Percentiles rank a stretch among this genome's conserved stretches.
These are phyloP conservation scores for Cryptococcus amylolentus DNA, from an alignment of 1,284 basidiomycete genomes.

Conservation along the genomic window DNA sequence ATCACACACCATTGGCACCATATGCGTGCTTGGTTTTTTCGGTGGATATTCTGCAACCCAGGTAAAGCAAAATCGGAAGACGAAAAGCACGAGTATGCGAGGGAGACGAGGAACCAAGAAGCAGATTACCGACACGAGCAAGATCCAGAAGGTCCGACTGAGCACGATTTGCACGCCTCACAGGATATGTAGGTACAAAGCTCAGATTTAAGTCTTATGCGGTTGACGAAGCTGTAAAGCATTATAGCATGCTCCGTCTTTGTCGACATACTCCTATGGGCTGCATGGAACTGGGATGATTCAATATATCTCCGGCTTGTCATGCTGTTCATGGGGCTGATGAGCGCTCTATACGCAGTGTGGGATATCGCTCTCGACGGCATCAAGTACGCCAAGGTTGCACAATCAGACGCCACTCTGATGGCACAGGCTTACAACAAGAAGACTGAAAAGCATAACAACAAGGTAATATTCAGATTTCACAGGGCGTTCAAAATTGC, in stretches of 20 bases:
- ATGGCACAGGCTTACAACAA: conserved; percentile 10
- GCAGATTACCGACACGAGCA: conserved; percentile 10
- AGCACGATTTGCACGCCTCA: conserved; percentile 15
- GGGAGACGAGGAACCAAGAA: conserved; percentile 7
- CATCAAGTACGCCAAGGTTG: conserved; percentile 14
- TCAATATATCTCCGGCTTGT: conserved; percentile 33
- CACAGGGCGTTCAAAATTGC: neutral
- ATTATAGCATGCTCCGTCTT: conserved; percentile 14
- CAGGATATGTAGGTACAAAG: conserved; percentile 15
- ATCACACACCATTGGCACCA: conserved; percentile 7
- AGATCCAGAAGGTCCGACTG: conserved; percentile 9
- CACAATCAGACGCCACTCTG: conserved; percentile 12
- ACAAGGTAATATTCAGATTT: neutral
- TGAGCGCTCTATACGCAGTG: conserved; percentile 32
- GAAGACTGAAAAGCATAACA: neutral
- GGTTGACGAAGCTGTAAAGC: conserved; percentile 3
- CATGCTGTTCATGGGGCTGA: conserved; percentile 31
- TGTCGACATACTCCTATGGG: conserved; percentile 11
- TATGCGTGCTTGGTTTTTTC: conserved; percentile 4
- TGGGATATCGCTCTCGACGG: conserved; percentile 35
- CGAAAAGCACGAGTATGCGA: conserved; percentile 7
- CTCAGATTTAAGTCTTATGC: neutral
- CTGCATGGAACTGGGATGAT: conserved; percentile 30
- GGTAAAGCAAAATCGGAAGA: neutral
- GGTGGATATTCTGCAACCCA: conserved; percentile 7